These are phyloP conservation scores for Heritiera fomes DNA, from an alignment of 345 rosid genomes.

Conservation along the genomic window DNA sequence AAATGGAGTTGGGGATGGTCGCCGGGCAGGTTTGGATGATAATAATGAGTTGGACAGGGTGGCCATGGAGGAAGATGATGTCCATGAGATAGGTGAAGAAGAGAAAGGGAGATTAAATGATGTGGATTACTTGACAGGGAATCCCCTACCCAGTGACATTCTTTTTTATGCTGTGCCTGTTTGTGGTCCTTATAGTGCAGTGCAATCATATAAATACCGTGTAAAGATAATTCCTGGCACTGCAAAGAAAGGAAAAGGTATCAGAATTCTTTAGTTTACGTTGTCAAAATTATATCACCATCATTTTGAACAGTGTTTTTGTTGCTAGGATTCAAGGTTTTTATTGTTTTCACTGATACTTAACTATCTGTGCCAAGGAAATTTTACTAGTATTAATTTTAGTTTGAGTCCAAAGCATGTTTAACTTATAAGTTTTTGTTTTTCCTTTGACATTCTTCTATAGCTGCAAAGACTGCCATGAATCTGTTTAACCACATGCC, in stretches of 20 bases:
- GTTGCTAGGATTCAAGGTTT: neutral
- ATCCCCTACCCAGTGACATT: slow-evolving; percentile 70
- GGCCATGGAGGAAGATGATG: slow-evolving; percentile 91
- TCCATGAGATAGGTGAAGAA: slow-evolving; percentile 85
- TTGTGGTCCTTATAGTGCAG: slow-evolving; percentile 88
- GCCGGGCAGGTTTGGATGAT: slow-evolving; percentile 21
- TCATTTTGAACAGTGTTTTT: neutral
- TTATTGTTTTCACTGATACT: neutral
- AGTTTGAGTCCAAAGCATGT: neutral
- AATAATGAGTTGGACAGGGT: slow-evolving; percentile 61
- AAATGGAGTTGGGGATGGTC: slow-evolving; percentile 28
- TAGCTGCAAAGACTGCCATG: slow-evolving; percentile 92
- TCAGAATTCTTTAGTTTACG: neutral
- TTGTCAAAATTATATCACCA: neutral
- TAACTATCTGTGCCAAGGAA: neutral
- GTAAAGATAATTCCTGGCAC: slow-evolving; percentile 90
- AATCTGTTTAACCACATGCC: slow-evolving; percentile 85
- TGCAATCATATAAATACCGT: slow-evolving; percentile 68
- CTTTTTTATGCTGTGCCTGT: slow-evolving; percentile 86
- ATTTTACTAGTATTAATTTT: neutral
- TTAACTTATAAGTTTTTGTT: neutral
- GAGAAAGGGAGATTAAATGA: slow-evolving; percentile 87
- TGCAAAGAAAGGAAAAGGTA: slow-evolving; percentile 95
- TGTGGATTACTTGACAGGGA: slow-evolving; percentile 87
- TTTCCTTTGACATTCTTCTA: neutral